Evolutionary conservation across 306 rosid genomes (phyloP).

Genomic region (Fagus crenata): DNA sequence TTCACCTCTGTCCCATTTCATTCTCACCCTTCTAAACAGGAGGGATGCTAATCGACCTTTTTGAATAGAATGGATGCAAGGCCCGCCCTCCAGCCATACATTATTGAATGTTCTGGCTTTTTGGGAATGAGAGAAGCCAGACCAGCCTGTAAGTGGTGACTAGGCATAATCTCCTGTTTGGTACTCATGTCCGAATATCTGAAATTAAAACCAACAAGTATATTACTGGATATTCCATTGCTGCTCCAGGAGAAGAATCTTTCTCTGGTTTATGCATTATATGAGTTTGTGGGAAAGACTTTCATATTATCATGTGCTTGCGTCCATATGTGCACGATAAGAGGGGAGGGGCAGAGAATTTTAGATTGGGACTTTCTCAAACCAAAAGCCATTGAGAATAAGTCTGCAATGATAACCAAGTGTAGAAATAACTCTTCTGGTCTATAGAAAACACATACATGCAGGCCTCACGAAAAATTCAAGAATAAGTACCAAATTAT

Average conservation of each 20-base stretch:
- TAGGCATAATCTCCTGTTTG: conserved; percentile 44
- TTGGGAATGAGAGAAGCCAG: conserved; percentile 60
- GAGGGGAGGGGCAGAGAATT: neutral
- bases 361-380: neutral
- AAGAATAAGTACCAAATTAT: neutral
- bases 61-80: conserved; percentile 65
- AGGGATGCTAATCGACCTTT: conserved; percentile 38
- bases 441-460: neutral
- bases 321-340: neutral
- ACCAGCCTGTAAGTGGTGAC: conserved; percentile 40
- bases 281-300: neutral
- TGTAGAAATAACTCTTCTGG: neutral
- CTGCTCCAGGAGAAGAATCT: neutral
- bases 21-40: conserved; percentile 14
- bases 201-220: conserved; percentile 34
- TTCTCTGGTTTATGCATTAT: neutral
- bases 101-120: conserved; percentile 53
- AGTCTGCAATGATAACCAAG: neutral
- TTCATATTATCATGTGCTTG: neutral
- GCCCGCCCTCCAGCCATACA: conserved; percentile 87
- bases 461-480: neutral
- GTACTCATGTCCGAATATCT: conserved; percentile 46
- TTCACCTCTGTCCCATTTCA: conserved; percentile 27
- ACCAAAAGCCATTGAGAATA: neutral
- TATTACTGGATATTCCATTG: conserved; percentile 11